Evolutionary conservation across 192 early-diverging fungal species (phyloP).

Genomic region (Dimargaris cristalligena): DNA sequence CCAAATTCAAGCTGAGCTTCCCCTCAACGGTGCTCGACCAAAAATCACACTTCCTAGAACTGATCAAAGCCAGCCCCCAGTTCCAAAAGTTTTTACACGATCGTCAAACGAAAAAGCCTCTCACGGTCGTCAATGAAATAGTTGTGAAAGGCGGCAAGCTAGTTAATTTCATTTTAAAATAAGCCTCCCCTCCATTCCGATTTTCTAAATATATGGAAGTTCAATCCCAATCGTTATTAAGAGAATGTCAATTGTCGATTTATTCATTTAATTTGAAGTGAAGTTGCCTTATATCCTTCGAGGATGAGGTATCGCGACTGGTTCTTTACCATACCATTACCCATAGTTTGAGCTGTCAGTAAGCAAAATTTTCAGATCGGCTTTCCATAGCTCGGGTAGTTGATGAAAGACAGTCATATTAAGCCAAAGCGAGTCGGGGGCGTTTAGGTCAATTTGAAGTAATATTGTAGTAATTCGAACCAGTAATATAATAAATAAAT

Average conservation of each 20-base stretch:
- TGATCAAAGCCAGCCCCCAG: slow-evolving; percentile 23
- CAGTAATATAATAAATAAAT: too few relatives aligned
- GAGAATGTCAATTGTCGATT: neutral
- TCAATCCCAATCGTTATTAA: neutral
- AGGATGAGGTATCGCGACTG: too few relatives aligned
- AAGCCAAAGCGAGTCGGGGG: too few relatives aligned
- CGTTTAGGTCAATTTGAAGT: too few relatives aligned
- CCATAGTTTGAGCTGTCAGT: too few relatives aligned
- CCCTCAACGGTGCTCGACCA: slow-evolving; percentile 19
- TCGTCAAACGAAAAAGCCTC: slow-evolving; percentile 13
- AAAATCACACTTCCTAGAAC: slow-evolving; percentile 21
- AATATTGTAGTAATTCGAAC: too few relatives aligned
- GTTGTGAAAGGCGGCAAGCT: slow-evolving; percentile 54
- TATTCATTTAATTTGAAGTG: neutral
- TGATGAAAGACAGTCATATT: too few relatives aligned
- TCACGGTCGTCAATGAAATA: slow-evolving; percentile 33
- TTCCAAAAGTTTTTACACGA: slow-evolving; percentile 39
- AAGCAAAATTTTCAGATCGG: too few relatives aligned
- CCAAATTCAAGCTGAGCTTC: slow-evolving; percentile 39
- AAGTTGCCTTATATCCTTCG: too few relatives aligned
- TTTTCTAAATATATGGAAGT: neutral
- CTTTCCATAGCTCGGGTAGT: too few relatives aligned
- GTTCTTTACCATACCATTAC: too few relatives aligned
- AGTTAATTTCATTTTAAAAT: slow-evolving; percentile 52
- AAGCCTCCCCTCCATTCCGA: neutral